Percentiles rank a stretch among this genome's conserved stretches.
Evolutionary conservation across 768 basidiomycete species (phyloP).

Genomic region (Trichaptum fuscoviolaceum): DNA sequence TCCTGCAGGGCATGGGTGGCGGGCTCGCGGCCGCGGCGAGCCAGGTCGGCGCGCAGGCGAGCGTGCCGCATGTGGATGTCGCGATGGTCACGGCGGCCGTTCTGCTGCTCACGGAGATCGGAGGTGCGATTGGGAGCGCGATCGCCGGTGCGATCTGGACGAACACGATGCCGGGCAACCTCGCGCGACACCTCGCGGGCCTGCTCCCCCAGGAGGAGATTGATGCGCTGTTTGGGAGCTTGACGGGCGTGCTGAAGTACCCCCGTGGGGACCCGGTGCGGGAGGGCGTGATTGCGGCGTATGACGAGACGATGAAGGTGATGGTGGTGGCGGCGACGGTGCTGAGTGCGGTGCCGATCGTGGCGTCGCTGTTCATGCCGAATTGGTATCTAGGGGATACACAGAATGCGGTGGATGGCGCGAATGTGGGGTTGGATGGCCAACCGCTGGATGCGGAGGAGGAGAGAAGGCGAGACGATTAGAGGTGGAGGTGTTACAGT

Average conservation of each 20-base stretch:
- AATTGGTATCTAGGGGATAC: slow-evolving; percentile 63
- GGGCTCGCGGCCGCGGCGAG: slow-evolving; percentile 56
- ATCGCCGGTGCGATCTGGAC: slow-evolving; percentile 66
- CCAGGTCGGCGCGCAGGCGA: slow-evolving; percentile 60
- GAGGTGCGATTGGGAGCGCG: slow-evolving; percentile 60
- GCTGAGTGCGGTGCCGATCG: slow-evolving; percentile 52
- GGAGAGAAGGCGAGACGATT: not conserved
- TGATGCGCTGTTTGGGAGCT: slow-evolving; percentile 48
- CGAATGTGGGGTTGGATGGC: not conserved
- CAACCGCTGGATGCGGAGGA: not conserved
- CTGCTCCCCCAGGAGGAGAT: slow-evolving; percentile 35
- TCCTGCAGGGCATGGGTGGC: slow-evolving; percentile 72
- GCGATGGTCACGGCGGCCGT: slow-evolving; percentile 65
- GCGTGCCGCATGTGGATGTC: slow-evolving; percentile 59
- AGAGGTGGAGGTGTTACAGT: no score
- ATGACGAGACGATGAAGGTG: slow-evolving; percentile 51
- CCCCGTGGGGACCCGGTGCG: slow-evolving; percentile 53
- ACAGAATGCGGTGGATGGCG: slow-evolving; percentile 62
- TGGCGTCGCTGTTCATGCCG: slow-evolving; percentile 55
- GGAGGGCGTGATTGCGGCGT: slow-evolving; percentile 57
- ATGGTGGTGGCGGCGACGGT: slow-evolving; percentile 50
- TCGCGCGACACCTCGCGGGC: slow-evolving; percentile 50
- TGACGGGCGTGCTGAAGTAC: slow-evolving; percentile 43
- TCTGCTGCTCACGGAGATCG: slow-evolving; percentile 64
- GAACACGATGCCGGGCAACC: slow-evolving; percentile 57